Conservation (phyloP, 2,329 filamentous ascomycete genomes). For the Diplodia sapinea region DNA sequence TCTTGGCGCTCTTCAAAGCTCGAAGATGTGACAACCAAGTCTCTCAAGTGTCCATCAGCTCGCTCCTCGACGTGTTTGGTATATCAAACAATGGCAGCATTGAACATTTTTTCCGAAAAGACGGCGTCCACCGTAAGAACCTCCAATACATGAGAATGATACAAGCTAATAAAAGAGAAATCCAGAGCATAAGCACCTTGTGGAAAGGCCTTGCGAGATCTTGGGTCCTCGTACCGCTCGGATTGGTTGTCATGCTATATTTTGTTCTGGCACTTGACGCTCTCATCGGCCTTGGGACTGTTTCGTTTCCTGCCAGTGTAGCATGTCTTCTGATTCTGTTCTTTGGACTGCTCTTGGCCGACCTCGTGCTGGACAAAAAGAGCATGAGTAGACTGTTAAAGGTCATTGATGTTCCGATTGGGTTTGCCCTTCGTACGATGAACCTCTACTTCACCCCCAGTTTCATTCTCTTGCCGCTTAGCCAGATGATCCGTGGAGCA, state of each 20-base stretch:
- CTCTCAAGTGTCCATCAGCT: no score
- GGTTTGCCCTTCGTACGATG: conserved; percentile 65
- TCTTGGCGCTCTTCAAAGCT: no score
- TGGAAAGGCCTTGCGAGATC: conserved; percentile 1
- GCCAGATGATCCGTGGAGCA: conserved; percentile 58
- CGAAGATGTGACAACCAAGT: no score
- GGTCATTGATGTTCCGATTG: conserved; percentile 62
- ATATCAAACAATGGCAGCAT: no score
- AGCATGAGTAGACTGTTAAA: conserved; percentile 57
- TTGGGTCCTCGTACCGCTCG: conserved; percentile 61
- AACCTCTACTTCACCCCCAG: conserved; percentile 65
- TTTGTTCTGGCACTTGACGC: conserved; percentile 51
- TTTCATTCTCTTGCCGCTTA: conserved; percentile 65
- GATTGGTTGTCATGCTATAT: conserved; percentile 48
- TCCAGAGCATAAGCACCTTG: neutral
- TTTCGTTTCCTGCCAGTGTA: conserved; percentile 66
- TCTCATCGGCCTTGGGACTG: conserved; percentile 52
- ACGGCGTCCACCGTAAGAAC: no score
- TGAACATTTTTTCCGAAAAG: no score
- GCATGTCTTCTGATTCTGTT: conserved; percentile 64
- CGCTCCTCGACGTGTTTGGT: no score
- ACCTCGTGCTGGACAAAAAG: conserved; percentile 56
- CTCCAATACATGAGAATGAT: no score
- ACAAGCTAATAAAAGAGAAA: neutral
- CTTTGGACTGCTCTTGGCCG: conserved; percentile 55